Conservation (phyloP, 352 stramenopile genomes). For the Globisporangium irregulare region DNA sequence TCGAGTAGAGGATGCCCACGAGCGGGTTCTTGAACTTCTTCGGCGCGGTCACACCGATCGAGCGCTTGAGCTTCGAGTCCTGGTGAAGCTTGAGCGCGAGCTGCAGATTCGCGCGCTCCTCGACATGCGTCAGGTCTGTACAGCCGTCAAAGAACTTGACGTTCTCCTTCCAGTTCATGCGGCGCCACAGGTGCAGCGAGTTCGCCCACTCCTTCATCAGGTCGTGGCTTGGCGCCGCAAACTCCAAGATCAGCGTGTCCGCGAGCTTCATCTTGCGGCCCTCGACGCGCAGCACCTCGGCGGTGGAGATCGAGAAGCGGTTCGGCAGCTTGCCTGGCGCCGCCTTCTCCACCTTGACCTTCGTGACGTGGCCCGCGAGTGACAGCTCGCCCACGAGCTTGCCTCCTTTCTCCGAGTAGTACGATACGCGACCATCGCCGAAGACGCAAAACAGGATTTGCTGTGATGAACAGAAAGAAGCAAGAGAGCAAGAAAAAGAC, state of each 20-base stretch:
- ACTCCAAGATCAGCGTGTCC: constrained; percentile 59
- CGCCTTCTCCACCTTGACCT: constrained; percentile 71
- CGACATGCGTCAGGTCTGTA: constrained; percentile 42
- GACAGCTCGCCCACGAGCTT: constrained; percentile 58
- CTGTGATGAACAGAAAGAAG: constrained; percentile 19
- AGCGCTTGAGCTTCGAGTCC: constrained; percentile 40
- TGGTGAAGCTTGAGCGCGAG: constrained; percentile 56
- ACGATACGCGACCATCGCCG: constrained; percentile 66
- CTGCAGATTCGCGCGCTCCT: constrained; percentile 59
- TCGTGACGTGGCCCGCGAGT: constrained; percentile 69
- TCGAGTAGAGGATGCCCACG: constrained; percentile 51
- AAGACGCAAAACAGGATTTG: constrained; percentile 76
- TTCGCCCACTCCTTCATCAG: constrained; percentile 88
- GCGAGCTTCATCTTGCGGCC: constrained; percentile 76
- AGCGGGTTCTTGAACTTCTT: constrained; percentile 62
- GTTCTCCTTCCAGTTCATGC: constrained; percentile 88
- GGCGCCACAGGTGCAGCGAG: constrained; percentile 74
- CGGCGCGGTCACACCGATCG: constrained; percentile 22
- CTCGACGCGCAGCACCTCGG: constrained; percentile 72
- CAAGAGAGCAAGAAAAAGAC: neutral
- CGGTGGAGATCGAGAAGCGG: constrained; percentile 66
- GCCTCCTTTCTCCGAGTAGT: constrained; percentile 72
- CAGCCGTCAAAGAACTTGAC: constrained; percentile 80
- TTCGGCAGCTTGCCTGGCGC: constrained; percentile 64
- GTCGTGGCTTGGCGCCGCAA: constrained; percentile 64